Evolutionary conservation across 2,329 filamentous ascomycete species (phyloP).

Genomic region (Fusarium tuaranense): DNA sequence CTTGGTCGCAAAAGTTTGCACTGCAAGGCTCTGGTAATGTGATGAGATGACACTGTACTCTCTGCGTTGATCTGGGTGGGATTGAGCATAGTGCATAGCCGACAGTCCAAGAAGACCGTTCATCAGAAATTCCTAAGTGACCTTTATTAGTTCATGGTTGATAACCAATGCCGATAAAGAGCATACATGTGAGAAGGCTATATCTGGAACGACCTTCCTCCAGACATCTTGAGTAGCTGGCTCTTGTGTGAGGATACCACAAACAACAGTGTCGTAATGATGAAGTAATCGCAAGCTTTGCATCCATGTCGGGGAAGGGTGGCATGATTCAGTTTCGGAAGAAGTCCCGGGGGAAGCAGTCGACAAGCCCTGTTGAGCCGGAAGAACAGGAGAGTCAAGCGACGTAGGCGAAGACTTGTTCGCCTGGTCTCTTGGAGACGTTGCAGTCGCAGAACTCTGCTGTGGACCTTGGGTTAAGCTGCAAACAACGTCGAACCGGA

Average conservation of each 20-base stretch:
- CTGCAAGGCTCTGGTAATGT: conserved; percentile 26
- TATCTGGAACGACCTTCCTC: conserved; percentile 15
- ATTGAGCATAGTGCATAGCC: conserved; percentile 20
- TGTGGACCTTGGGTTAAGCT: conserved; percentile 16
- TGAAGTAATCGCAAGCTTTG: conserved; percentile 29
- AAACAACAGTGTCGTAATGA: conserved; percentile 24
- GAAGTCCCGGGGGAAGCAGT: background rate
- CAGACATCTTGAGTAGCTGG: conserved; percentile 10
- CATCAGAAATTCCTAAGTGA: conserved; percentile 28
- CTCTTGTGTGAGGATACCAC: background rate
- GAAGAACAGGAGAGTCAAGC: background rate
- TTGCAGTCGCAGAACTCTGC: background rate
- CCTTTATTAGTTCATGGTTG: background rate
- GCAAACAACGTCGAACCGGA: conserved; percentile 25
- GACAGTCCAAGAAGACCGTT: conserved; percentile 27
- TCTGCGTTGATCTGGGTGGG: conserved; percentile 15
- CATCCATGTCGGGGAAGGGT: conserved; percentile 20
- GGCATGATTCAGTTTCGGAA: background rate
- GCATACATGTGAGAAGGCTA: conserved; percentile 24
- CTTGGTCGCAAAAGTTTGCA: conserved; percentile 15
- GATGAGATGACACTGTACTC: conserved; percentile 27
- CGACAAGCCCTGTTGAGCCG: background rate
- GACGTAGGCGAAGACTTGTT: background rate
- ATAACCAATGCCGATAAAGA: background rate
- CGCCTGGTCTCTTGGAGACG: background rate